These are phyloP conservation scores for Larix kaempferi DNA, from an alignment of 75 land plant genomes.

Conservation along the genomic window DNA sequence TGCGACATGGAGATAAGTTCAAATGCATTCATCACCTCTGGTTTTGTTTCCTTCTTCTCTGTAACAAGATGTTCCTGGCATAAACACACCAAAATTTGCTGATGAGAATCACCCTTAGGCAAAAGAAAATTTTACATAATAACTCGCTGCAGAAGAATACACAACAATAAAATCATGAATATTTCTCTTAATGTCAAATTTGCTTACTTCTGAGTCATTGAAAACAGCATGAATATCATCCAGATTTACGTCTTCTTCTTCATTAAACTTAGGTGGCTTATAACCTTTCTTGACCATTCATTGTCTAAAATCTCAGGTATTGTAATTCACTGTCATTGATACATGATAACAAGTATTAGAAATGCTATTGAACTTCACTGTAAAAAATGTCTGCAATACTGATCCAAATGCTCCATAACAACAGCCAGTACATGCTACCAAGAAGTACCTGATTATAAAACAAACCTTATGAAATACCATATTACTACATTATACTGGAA, in stretches of 20 bases:
- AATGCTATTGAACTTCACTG: not conserved
- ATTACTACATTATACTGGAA: not conserved
- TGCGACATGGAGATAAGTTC: constrained; percentile 38
- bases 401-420: constrained; percentile 9
- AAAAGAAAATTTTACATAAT: not conserved
- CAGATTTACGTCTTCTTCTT: constrained; percentile 24
- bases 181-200: not conserved
- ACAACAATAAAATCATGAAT: constrained; percentile 11
- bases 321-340: constrained; percentile 51
- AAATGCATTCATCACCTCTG: constrained; percentile 42
- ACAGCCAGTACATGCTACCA: not conserved
- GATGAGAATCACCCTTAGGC: not conserved
- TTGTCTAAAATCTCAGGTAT: constrained; percentile 30
- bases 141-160: not conserved
- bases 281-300: constrained; percentile 52
- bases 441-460: not conserved
- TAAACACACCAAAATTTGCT: not conserved
- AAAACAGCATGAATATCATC: constrained; percentile 52
- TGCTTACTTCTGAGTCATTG: constrained; percentile 28
- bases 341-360: constrained; percentile 7
- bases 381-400: constrained; percentile 5
- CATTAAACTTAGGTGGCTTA: constrained; percentile 31
- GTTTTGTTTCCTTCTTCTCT: constrained; percentile 32
- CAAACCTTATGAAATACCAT: not conserved
- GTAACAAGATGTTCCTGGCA: constrained; percentile 35